Evolutionary conservation across 192 early-diverging fungal species (phyloP), one percentile per base, ranked within the genome.

Genomic region (Umbelopsis isabellina): DNA sequence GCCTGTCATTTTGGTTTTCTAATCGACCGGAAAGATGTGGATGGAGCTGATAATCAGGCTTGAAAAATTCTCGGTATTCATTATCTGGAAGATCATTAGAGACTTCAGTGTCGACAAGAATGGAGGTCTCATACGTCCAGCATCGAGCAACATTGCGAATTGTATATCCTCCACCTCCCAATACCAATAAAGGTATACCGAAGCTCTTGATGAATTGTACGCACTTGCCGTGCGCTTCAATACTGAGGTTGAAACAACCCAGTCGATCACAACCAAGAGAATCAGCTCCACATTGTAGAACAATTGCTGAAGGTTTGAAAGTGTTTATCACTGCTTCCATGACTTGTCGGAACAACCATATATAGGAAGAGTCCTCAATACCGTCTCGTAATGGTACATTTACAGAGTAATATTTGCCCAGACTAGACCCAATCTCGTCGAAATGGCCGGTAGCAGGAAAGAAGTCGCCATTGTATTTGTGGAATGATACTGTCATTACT

Each of bases 401-500:
- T 67, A 98, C 80, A 37, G 93, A 90, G 75, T 91, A 93, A 30
- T 92, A 86, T 44, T 91, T 89, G 1, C 97, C 97, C 6, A 83
- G 76, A 8, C 91, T 87, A 21, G 78, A 80, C 30, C 97, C 97
- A 45, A 93, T 89, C 70, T 93, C 92, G 25, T 90, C 85, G 20
- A 90, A 75, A 21, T 90, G 77, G 33, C 97, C 97, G 16, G 93
- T 97, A 66, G 91, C 87, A 6, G 98, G 98, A 71, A 96, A 99
- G 77, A 91, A 99, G 47, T 97, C 95, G 30, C 84, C 88, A 44
- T 91, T 93, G 76, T 95, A 91, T 81, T 97, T 96, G 80, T 99
- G 98, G 76, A 98, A 91, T 5, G 95, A 97, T 7, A 98, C 89
- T 5, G 98, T 99, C 92, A 95, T 97, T 18, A 98, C 97, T 37